Conservation (phyloP, 768 basidiomycete species). For the Psilocybe cubensis region DNA sequence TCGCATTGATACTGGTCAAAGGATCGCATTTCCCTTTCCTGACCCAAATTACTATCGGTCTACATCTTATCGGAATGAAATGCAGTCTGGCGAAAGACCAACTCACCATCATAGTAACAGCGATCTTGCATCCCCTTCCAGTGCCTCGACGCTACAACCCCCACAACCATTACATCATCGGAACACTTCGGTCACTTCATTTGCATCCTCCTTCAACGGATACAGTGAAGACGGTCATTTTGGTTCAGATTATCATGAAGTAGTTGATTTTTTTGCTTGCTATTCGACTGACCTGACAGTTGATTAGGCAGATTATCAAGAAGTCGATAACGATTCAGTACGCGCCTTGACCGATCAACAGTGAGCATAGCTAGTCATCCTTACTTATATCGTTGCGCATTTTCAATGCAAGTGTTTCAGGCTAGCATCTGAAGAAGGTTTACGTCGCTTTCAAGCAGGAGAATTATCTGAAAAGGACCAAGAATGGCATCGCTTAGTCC, state of each 20-base stretch:
- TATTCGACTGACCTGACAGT: neutral
- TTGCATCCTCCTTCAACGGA: slow-evolving; percentile 41
- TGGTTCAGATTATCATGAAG: slow-evolving; percentile 34
- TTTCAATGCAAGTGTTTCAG: slow-evolving; percentile 37
- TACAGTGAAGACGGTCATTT: slow-evolving; percentile 40
- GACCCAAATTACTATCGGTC: slow-evolving; percentile 57
- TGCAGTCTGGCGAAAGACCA: slow-evolving; percentile 22
- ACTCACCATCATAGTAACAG: slow-evolving; percentile 44
- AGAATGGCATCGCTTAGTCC: slow-evolving; percentile 85
- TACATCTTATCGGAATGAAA: slow-evolving; percentile 36
- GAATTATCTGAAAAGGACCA: slow-evolving; percentile 68
- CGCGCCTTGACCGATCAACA: slow-evolving; percentile 21
- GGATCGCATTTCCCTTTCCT: slow-evolving; percentile 42
- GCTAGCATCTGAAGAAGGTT: slow-evolving; percentile 62
- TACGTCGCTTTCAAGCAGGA: slow-evolving; percentile 71
- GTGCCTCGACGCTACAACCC: neutral
- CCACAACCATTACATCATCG: slow-evolving; percentile 15
- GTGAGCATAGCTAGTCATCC: slow-evolving; percentile 30
- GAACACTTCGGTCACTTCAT: slow-evolving; percentile 38
- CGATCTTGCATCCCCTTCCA: slow-evolving; percentile 31
- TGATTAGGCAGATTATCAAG: slow-evolving; percentile 19
- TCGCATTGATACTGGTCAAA: slow-evolving; percentile 21
- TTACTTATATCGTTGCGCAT: slow-evolving; percentile 23
- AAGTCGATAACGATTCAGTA: slow-evolving; percentile 10
- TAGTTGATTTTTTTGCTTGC: slow-evolving; percentile 19